These are phyloP conservation scores for Penicillium polonicum DNA, from an alignment of 2,329 filamentous ascomycete genomes.

Conservation along the genomic window DNA sequence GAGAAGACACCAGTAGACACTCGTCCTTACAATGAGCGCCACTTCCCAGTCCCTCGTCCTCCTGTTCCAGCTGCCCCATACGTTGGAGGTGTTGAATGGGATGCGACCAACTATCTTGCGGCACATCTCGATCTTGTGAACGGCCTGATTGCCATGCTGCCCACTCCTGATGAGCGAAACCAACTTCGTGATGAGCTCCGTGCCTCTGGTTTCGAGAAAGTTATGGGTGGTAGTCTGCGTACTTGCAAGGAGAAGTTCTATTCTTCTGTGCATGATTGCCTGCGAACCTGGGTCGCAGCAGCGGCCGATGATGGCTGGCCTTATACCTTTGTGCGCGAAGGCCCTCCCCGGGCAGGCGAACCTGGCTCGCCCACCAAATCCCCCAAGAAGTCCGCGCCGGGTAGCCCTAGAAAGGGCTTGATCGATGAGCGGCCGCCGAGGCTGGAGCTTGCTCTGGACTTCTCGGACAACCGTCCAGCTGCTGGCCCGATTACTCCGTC, in stretches of 20 bases:
- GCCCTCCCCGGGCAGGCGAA: conserved; percentile 42
- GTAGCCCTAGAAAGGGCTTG: conserved; percentile 46
- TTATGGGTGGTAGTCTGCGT: conserved; percentile 78
- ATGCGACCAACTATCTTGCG: conserved; percentile 93
- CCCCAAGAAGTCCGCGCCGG: conserved; percentile 44
- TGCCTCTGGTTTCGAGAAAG: conserved; percentile 86
- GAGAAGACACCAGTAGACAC: conserved; percentile 22
- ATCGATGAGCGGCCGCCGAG: conserved; percentile 56
- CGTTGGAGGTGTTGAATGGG: conserved; percentile 97
- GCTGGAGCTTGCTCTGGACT: conserved; percentile 52
- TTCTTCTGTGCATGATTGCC: conserved; percentile 80
- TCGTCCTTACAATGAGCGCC: conserved; percentile 50
- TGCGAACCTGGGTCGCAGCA: conserved; percentile 87
- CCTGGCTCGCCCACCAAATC: conserved; percentile 46
- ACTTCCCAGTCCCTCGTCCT: conserved; percentile 81
- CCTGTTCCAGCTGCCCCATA: conserved; percentile 94
- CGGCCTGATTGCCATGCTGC: conserved; percentile 79
- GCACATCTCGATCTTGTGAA: conserved; percentile 92
- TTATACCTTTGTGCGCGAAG: conserved; percentile 69
- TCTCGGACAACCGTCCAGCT: conserved; percentile 24
- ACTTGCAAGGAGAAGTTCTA: conserved; percentile 99
- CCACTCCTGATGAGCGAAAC: conserved; percentile 70
- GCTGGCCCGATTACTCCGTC: conserved; percentile 25
- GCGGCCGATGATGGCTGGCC: conserved; percentile 87
- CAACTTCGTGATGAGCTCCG: conserved; percentile 71